phyloP scores from a whole-genome alignment of 2,329 filamentous ascomycete genomes.

The Coleophoma eucalyptorum region DNA sequence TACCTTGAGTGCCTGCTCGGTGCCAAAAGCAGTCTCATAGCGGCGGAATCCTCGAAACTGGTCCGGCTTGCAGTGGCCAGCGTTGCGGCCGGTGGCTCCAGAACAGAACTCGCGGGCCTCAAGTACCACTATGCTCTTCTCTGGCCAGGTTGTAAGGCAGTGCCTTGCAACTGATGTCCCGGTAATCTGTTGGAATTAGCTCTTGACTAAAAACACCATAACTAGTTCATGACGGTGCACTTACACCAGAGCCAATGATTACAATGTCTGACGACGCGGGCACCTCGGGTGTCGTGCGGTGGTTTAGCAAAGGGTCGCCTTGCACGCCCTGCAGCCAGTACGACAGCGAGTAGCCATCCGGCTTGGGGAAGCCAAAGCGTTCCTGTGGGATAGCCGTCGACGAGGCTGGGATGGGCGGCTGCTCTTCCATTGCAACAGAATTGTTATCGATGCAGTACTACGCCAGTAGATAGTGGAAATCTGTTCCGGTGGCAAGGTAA shows the following conservation, averaged over 20 bases:
- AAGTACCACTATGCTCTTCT: constrained; percentile 28
- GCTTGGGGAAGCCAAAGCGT: constrained; percentile 2
- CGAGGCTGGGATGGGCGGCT: neutral
- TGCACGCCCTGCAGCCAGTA: constrained; percentile 1
- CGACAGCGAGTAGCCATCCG: constrained; percentile 2
- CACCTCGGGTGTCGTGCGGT: constrained; percentile 20
- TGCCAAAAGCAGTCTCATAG: constrained; percentile 25
- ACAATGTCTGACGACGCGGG: constrained; percentile 26
- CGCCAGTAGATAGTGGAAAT: neutral
- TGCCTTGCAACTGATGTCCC: constrained; percentile 5
- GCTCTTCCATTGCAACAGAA: neutral
- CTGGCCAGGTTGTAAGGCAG: constrained; percentile 23
- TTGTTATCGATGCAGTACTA: neutral
- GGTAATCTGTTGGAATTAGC: neutral
- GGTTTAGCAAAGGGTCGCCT: constrained; percentile 6
- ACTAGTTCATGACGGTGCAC: neutral
- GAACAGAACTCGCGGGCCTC: constrained; percentile 31
- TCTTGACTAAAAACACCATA: neutral
- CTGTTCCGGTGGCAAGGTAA: neutral
- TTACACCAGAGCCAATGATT: constrained; percentile 31
- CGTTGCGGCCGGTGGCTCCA: constrained; percentile 34
- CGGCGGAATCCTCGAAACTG: constrained; percentile 30
- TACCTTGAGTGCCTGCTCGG: constrained; percentile 29
- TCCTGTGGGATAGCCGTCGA: neutral
- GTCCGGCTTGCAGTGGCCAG: constrained; percentile 37